These are phyloP conservation scores for Tolypocladium guangdongense DNA, from an alignment of 2,329 filamentous ascomycete species.

Conservation along the genomic window DNA sequence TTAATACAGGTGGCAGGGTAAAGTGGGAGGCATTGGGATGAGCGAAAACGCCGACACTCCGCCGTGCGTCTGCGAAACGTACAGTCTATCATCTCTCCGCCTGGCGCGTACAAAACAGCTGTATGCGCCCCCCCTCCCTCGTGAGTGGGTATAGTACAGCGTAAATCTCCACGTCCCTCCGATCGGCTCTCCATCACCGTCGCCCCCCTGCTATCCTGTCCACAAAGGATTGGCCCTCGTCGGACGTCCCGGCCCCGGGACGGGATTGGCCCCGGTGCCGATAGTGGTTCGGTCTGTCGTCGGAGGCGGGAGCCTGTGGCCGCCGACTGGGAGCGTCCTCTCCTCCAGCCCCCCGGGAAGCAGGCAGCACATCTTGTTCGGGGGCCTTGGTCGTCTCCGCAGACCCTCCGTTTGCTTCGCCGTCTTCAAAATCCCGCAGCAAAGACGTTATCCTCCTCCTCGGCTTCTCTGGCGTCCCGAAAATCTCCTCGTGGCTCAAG, in stretches of 20 bases:
- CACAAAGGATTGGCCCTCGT: not conserved
- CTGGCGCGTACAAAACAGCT: not conserved
- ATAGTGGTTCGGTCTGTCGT: not conserved
- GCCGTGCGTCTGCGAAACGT: not conserved
- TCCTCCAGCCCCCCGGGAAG: not conserved
- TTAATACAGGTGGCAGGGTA: not conserved
- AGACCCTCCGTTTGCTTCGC: not conserved
- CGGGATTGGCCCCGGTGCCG: not conserved
- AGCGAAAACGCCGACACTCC: not conserved
- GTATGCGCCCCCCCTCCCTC: not conserved
- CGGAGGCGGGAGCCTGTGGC: not conserved
- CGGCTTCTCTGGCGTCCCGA: conserved; percentile 12
- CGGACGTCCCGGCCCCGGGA: not conserved
- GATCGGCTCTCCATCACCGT: not conserved
- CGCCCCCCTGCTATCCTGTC: not conserved
- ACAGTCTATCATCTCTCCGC: not conserved
- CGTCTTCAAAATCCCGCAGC: not conserved
- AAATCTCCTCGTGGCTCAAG: conserved; percentile 16
- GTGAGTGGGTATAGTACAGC: not conserved
- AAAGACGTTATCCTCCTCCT: conserved; percentile 4
- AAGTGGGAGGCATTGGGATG: not conserved
- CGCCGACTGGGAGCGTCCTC: not conserved
- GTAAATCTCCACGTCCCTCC: not conserved
- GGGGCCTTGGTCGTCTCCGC: not conserved
- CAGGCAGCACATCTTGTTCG: not conserved